Percentiles rank a stretch among this genome's conserved stretches.
These are phyloP conservation scores for Saccharomycopsis olivae DNA, from an alignment of 805 yeast species.

Conservation along the genomic window DNA sequence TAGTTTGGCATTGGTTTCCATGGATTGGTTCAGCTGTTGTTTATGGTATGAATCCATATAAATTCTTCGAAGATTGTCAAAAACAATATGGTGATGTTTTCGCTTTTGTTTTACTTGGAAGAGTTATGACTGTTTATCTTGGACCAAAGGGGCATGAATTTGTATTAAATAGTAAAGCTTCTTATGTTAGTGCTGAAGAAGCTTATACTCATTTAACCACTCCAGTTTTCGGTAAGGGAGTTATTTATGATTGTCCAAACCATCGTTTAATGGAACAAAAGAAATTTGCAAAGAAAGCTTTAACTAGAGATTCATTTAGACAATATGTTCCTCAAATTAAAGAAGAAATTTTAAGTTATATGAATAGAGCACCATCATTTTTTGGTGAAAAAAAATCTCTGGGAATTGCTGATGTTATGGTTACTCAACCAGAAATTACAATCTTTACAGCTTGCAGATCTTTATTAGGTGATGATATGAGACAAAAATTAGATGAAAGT, in stretches of 20 bases:
- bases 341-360: conserved; percentile 64
- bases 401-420: conserved; percentile 61
- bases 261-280: conserved; percentile 94
- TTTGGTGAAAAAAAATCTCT: conserved; percentile 25
- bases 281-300: conserved; percentile 86
- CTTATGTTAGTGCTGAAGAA: conserved; percentile 91
- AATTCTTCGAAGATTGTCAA: conserved; percentile 72
- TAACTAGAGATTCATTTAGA: conserved; percentile 76
- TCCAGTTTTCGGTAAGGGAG: conserved; percentile 98
- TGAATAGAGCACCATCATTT: conserved; percentile 42
- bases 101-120: conserved; percentile 82
- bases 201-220: conserved; percentile 96
- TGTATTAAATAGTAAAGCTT: conserved; percentile 79
- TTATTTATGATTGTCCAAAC: conserved; percentile 94
- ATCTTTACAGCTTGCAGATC: conserved; percentile 93
- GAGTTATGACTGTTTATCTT: conserved; percentile 86
- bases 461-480: conserved; percentile 83
- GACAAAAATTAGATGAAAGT: conserved; percentile 67
- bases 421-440: conserved; percentile 88
- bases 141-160: conserved; percentile 99
- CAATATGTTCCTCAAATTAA: conserved; percentile 80
- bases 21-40: conserved; percentile 88
- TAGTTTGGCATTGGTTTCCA: conserved; percentile 88
- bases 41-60: conserved; percentile 91
- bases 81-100: conserved; percentile 86